phyloP scores from a whole-genome alignment of 768 basidiomycete species.

The Naganishia kalamii region DNA sequence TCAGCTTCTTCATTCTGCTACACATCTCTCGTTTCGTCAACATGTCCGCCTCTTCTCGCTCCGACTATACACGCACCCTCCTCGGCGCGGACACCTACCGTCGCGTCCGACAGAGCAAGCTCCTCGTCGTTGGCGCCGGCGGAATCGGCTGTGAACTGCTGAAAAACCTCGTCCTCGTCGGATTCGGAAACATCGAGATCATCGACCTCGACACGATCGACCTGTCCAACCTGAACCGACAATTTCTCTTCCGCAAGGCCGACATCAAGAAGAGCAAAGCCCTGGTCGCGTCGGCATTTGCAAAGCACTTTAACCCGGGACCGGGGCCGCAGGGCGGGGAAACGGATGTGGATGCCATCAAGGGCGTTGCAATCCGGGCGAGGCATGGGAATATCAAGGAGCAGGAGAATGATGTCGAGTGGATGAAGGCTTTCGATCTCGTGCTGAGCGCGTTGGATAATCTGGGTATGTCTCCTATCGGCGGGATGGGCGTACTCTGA shows the following conservation, averaged over 20 bases:
- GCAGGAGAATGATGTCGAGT: conserved; percentile 73
- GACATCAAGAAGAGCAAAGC: conserved; percentile 97
- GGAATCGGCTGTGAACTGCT: conserved; percentile 96
- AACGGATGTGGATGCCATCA: conserved; percentile 58
- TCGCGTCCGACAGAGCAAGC: conserved; percentile 42
- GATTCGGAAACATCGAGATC: conserved; percentile 85
- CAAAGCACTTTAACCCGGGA: conserved; percentile 44
- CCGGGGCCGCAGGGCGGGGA: conserved; percentile 64
- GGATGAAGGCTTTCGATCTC: conserved; percentile 85
- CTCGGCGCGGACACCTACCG: conserved; percentile 66
- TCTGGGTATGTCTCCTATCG: conserved; percentile 59
- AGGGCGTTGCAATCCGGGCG: conserved; percentile 76
- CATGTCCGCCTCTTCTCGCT: conserved; percentile 25
- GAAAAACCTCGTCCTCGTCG: conserved; percentile 88
- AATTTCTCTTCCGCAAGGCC: conserved; percentile 93
- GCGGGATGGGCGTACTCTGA: no score
- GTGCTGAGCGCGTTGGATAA: conserved; percentile 96
- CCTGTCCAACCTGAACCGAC: conserved; percentile 91
- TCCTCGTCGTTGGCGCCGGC: conserved; percentile 88
- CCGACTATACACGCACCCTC: conserved; percentile 64
- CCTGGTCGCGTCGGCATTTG: conserved; percentile 54
- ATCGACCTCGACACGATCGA: conserved; percentile 98
- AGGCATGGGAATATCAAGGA: conserved; percentile 96
- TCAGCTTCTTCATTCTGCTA: neutral
- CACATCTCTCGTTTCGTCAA: neutral